Base-by-base conservation (phyloP, 164 flowering plant species). In the Tinospora cordifolia region DNA sequence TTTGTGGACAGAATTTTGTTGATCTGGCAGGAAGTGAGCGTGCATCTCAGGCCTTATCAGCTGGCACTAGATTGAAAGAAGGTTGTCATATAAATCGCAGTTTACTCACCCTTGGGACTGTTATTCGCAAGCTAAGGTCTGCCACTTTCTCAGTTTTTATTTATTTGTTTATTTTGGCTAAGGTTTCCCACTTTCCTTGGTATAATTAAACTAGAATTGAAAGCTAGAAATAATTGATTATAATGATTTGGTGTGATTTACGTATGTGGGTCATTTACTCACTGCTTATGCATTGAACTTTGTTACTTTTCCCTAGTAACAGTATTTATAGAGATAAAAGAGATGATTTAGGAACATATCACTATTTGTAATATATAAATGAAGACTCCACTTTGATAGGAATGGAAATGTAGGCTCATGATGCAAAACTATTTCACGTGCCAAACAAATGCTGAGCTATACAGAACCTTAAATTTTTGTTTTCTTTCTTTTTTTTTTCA, bases 1-100 rank as follows among this genome's bases (percentile, higher is more conserved):
- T n/a, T 60, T 66, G 60, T 70, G 54, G 67, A 25, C 84, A 94
- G 99, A 87, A 88, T 77, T 95, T 95, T 81, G 92, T 95, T 74
- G 99, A 95, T 85, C 88, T 95, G 72, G 99, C 99, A 1, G 99
- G 99, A 26, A 95, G 99, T 79, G 99, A 95, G 75, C 97, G 98
- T 70, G 94, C 98, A 60, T 90, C 98, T 75, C 99, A 92, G 79
- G 80, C 97, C 74, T 65, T 81, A 68, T 85, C 96, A 69, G 93
- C 86, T 38, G 97, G 98, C 68, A 67, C 89, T 66, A 87, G 98
- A 78, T 75, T 92, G 75, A 95, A 89, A 83, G 99, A 95, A 87
- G 99, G 99, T 44, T 85, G 88, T 75, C 99, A 95, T 84, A 92
- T 95, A 59, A 95, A 95, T 76, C 91, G 97, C 57, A 95, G 98